Conservation (phyloP, 2,329 filamentous ascomycete species). For the Phialophora macrospora region DNA sequence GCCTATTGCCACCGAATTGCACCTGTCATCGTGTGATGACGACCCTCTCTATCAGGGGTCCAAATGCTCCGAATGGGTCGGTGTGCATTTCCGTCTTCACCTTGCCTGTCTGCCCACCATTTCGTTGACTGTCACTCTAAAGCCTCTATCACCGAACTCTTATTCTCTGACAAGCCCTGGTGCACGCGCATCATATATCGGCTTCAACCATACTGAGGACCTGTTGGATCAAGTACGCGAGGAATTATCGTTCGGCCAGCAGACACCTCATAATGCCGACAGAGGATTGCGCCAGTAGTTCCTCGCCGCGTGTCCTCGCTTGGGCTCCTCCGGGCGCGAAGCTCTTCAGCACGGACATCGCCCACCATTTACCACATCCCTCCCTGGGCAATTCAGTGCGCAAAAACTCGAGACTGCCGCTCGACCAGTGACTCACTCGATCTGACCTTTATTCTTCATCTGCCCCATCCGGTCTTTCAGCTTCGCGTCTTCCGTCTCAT, state of each 20-base stretch:
- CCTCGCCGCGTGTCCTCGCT: constrained; percentile 6
- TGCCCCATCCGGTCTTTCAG: constrained; percentile 33
- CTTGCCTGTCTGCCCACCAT: background rate
- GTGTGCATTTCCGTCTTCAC: background rate
- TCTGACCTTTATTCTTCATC: constrained; percentile 33
- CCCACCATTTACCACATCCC: background rate
- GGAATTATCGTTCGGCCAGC: background rate
- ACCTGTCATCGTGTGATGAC: background rate
- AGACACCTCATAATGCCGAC: background rate
- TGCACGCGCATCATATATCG: background rate
- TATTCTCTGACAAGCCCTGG: background rate
- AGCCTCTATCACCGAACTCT: background rate
- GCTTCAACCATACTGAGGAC: background rate
- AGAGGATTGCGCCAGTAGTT: background rate
- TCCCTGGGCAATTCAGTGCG: background rate
- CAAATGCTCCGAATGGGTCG: background rate
- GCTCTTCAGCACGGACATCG: background rate
- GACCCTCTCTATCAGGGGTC: background rate
- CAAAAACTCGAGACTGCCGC: background rate
- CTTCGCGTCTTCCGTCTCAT: constrained; percentile 42
- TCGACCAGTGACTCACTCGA: background rate
- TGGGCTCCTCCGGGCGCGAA: background rate
- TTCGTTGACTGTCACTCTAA: background rate
- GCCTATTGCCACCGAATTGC: too few relatives aligned
- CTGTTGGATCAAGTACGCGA: background rate